Evolutionary conservation across 2,329 filamentous ascomycete species (phyloP), one percentile per base, ranked within the genome.

Genomic region (Penicillium sp.): DNA sequence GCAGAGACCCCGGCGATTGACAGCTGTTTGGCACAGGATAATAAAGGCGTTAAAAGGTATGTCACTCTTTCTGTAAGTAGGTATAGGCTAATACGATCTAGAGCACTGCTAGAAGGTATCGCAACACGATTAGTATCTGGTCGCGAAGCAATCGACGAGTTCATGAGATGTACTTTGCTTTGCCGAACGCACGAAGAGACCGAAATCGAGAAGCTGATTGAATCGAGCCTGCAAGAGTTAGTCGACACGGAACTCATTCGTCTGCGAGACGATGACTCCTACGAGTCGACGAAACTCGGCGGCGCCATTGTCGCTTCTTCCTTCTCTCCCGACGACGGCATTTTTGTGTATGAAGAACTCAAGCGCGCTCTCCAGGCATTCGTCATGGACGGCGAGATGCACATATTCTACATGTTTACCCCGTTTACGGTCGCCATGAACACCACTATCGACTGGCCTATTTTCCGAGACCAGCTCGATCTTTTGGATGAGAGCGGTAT

Each of bases 321-420:
- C 1, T 81, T 92, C 35, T 83, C 88, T 51, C 89, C 88, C 0
- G 86, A 90, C 58, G 88, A 91, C 63, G 89, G 89, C 0, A 71
- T 89, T 1, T 91, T 91, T 63, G 80, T 91, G 18, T 77, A 91
- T 63, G 78, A 83, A 47, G 89, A 92, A 68, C 77, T 91, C 48
- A 79, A 79, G 57, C 81, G 81, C 62, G 86, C 88, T 0, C 77
- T 91, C 2, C 77, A 81, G 59, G 86, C 86, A 1, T 91, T 92
- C 65, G 89, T 91, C 12, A 86, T 92, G 82, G 88, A 91, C 65
- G 86, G 87, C 3, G 89, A 92, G 60, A 86, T 92, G 84, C 89
- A 91, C 64, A 81, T 90, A 12, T 80, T 91, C 47, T 92, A 91
- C 67, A 85, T 84, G 38, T 91, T 91, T 61, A 91, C 89, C 0